Base-by-base conservation (phyloP, 2,329 filamentous ascomycete genomes). In the Pseudogymnoascus verrucosus region DNA sequence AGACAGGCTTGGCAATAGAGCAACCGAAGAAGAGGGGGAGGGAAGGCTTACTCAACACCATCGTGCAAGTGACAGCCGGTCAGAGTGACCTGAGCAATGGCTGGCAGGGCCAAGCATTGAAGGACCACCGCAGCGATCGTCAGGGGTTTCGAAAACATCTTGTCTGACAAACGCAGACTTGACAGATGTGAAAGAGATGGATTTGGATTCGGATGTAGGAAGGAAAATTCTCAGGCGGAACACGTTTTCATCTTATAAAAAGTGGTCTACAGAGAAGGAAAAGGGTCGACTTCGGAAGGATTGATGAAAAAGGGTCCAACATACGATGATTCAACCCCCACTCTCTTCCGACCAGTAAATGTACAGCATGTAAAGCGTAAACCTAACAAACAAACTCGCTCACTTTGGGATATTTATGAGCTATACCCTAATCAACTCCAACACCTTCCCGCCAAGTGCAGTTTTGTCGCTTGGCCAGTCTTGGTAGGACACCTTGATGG, bases 41-140 rank as follows among this genome's bases (percentile, higher is more conserved):
- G 23, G n/a, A 11, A 12, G 2, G 21, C 67, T 44, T 68, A 74
- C 69, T 74, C 70, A 47, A 72, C 67, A 28, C 65, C 66, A 21
- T 68, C 70, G 65, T 74, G 73, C 5, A 61, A 68, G 64, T 75
- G 73, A 60, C 74, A 76, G 44, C 69, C 73, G 1, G 70, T 69
- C 26, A 71, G 66, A 19, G 67, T 72, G 12, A 63, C 23, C 61
- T 40, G 66, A 64, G 36, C 57, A 28, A 47, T n/a, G 37, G 23
- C 34, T 34, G 57, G 16, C 16, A 39, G 4, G 21, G 14, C 57
- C 31, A 60, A 60, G 57, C 21, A 36, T 26, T 60, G 31, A 7
- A 60, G 8, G 31, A 37, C 28, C 57, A 16, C 36, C 7, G 31
- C 57, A 4, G 31, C 10, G 44, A 54, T 28, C 11, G 28, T n/a